Conservation (phyloP, 805 yeast genomes). For the Wickerhamiella galacta region DNA sequence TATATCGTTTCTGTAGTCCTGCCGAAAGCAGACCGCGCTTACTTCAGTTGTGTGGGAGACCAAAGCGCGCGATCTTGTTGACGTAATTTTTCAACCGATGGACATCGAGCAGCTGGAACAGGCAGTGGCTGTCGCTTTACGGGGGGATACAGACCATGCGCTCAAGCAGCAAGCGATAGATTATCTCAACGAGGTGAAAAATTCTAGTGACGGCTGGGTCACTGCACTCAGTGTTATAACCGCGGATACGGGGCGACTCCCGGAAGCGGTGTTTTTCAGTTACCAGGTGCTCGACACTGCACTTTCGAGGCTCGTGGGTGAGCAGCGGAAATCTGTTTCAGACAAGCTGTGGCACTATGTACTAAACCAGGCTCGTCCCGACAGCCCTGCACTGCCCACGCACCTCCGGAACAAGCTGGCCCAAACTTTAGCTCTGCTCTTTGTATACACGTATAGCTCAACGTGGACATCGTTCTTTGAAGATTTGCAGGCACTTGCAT, state of each 20-base stretch:
- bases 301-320: constrained; percentile 28
- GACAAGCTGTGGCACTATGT: constrained; percentile 33
- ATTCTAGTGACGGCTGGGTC: constrained; percentile 32
- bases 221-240: constrained; percentile 28
- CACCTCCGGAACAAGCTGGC: constrained; percentile 42
- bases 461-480: constrained; percentile 36
- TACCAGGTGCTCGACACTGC: constrained; percentile 53
- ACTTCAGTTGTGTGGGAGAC: too few relatives aligned
- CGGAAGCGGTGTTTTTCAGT: constrained; percentile 44
- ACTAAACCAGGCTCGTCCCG: constrained; percentile 11
- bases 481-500: constrained; percentile 30
- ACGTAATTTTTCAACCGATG: constrained; percentile 4
- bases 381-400: constrained; percentile 19
- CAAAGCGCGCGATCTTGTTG: too few relatives aligned
- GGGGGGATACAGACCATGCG: constrained; percentile 43
- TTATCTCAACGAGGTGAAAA: constrained; percentile 28
- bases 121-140: constrained; percentile 72
- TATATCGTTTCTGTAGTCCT: too few relatives aligned
- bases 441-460: constrained; percentile 31
- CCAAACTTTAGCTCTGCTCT: constrained; percentile 36
- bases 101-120: constrained; percentile 50
- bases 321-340: constrained; percentile 32
- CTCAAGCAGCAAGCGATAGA: constrained; percentile 38
- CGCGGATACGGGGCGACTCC: constrained; percentile 12
- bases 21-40: too few relatives aligned